These are phyloP conservation scores for Cryptococcus deneoformans DNA, from an alignment of 1,284 basidiomycete genomes.

Conservation along the genomic window DNA sequence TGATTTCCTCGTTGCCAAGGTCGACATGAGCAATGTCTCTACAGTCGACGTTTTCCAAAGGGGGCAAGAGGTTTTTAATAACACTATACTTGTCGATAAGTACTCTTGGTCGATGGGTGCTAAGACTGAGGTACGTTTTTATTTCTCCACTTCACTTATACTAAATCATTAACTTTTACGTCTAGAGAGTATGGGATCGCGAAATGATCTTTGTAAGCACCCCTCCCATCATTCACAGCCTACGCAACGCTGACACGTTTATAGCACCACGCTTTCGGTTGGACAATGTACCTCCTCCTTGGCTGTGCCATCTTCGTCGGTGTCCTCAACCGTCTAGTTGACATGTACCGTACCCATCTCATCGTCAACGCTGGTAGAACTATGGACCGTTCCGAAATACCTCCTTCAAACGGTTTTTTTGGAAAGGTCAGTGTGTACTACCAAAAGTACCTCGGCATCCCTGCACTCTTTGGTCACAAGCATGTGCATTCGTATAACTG, in stretches of 20 bases:
- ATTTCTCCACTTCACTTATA: neutral
- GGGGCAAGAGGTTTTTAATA: constrained; percentile 4
- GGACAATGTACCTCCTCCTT: constrained; percentile 20
- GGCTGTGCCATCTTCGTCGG: constrained; percentile 17
- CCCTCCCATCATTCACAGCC: neutral
- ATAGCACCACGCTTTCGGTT: constrained; percentile 26
- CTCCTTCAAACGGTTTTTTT: neutral
- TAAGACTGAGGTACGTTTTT: constrained; percentile 9
- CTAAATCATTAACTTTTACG: neutral
- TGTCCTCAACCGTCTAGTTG: constrained; percentile 12
- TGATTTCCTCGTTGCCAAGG: neutral
- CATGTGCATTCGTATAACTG: constrained; percentile 24
- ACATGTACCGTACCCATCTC: constrained; percentile 2
- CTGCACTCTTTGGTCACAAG: constrained; percentile 23
- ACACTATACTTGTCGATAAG: constrained; percentile 9
- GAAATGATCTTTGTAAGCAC: constrained; percentile 12
- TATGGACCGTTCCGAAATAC: neutral
- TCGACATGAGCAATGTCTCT: neutral
- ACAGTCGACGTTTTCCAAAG: constrained; percentile 1
- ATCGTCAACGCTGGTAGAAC: neutral
- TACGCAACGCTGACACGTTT: neutral
- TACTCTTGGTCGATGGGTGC: constrained; percentile 7
- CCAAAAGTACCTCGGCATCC: constrained; percentile 16
- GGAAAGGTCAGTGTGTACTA: constrained; percentile 11
- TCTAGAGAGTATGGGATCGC: constrained; percentile 11